These are phyloP conservation scores for Kurtzmaniella cleridarum DNA, from an alignment of 805 yeast species.

Conservation along the genomic window DNA sequence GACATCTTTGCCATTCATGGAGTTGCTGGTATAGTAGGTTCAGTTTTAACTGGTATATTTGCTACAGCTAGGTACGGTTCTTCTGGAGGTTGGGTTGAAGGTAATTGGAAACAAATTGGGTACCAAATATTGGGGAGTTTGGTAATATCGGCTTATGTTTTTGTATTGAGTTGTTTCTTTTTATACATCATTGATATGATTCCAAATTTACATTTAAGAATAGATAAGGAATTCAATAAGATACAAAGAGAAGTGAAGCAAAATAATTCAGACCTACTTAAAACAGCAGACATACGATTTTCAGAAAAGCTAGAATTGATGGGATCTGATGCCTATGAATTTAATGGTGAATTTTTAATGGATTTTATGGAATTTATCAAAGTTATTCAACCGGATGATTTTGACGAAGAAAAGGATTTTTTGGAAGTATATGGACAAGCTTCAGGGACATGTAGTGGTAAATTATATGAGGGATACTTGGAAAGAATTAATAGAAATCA, in stretches of 20 bases:
- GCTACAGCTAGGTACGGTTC: slow-evolving; percentile 27
- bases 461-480: too few relatives aligned
- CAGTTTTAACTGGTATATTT: slow-evolving; percentile 36
- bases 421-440: too few relatives aligned
- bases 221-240: slow-evolving; percentile 34
- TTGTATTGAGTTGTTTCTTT: slow-evolving; percentile 24
- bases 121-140: slow-evolving; percentile 35
- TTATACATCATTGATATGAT: slow-evolving; percentile 31
- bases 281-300: slow-evolving; percentile 5
- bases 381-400: slow-evolving; percentile 32
- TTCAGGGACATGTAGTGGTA: too few relatives aligned
- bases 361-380: slow-evolving; percentile 38
- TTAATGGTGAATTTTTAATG: slow-evolving; percentile 35
- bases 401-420: slow-evolving; percentile 11
- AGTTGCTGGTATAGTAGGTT: slow-evolving; percentile 35
- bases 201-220: slow-evolving; percentile 38
- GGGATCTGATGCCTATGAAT: slow-evolving; percentile 36
- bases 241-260: slow-evolving; percentile 16
- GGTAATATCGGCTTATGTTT: slow-evolving; percentile 29
- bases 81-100: slow-evolving; percentile 37
- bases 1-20: slow-evolving; percentile 43
- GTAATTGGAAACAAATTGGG: slow-evolving; percentile 36
- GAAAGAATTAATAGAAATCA: too few relatives aligned
- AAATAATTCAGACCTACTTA: not conserved
- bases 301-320: slow-evolving; percentile 26